Evolutionary conservation across 192 early-diverging fungal genomes (phyloP), one percentile per base, ranked within the genome.

Genomic region (Podila epigama): DNA sequence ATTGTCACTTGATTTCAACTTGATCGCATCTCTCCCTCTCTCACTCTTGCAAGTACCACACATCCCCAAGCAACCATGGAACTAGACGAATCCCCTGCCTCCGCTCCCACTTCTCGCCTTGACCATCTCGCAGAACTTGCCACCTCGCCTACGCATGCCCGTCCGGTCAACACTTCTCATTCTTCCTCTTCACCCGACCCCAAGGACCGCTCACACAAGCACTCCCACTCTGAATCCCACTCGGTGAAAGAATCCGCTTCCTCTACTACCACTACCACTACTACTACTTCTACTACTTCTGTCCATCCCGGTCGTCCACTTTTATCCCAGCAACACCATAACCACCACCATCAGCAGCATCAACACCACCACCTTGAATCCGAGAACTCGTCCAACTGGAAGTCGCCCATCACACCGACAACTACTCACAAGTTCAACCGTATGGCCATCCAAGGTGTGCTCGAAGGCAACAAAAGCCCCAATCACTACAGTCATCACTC

Each of bases 381-480:
- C 27, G 73, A 77, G 16, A 50, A 60, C 6, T 52, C 59, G 28
- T 59, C 66, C 32, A 34, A 59, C 32, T 77, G 73, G 73, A 50
- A 66, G 31, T 77, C 73, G 11, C 73, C 73, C 32, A 77, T 77
- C 66, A 77, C 73, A 3, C 73, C 73, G 1, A 77, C 73, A 0
- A 77, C 73, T 0, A 77, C 73, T 2, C 40, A 35, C 48, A 68
- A 67, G 56, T 77, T 77, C 42, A 77, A 77, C 28, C 51, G 61
- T 37, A 77, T 77, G 73, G 73, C 73, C 33, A 77, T 77, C 48
- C 73, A 77, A 18, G 73, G 68, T 44, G 73, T 77, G 8, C 60
- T 77, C 13, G 73, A 77, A 25, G 54, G 48, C 37, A 57, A 67
- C n/a, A n/a, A n/a, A n/a, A n/a, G n/a, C 29, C 66, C 44, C n/a